Evolutionary conservation across 2,329 filamentous ascomycete genomes (phyloP).

Genomic region (Ceratocystis colombiana): DNA sequence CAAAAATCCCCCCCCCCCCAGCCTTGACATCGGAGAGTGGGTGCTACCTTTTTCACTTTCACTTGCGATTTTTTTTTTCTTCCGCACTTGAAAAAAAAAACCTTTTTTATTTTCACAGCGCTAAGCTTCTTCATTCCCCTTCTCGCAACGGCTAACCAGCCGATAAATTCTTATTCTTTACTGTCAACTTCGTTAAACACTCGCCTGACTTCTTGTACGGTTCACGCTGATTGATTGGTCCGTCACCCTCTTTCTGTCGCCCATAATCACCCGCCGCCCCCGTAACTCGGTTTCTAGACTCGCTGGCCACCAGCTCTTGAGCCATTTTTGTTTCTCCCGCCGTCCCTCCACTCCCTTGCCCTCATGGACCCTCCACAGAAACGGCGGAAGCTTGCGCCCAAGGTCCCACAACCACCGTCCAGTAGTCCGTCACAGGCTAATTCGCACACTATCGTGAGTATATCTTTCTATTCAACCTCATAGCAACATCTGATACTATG

Average conservation of each 20-base stretch:
- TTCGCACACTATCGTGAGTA: constrained; percentile 24
- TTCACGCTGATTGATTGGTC: no score
- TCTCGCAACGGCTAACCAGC: background rate
- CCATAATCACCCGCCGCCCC: background rate
- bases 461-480: background rate
- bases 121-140: constrained; percentile 14
- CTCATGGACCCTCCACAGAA: constrained; percentile 38
- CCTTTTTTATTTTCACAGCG: background rate
- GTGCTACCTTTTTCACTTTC: background rate
- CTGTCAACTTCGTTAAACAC: no score
- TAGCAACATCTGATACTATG: background rate
- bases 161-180: no score
- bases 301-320: background rate
- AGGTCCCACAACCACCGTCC: constrained; percentile 28
- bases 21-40: constrained; percentile 7
- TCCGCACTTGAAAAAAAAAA: background rate
- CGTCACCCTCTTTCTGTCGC: background rate
- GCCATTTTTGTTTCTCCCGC: constrained; percentile 22
- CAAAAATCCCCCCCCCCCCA: constrained; percentile 6
- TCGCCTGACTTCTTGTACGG: no score
- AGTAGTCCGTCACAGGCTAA: constrained; percentile 22
- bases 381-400: constrained; percentile 39
- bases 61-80: constrained; percentile 9
- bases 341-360: constrained; percentile 24
- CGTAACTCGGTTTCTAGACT: background rate